phyloP scores from a whole-genome alignment of 495 filamentous ascomycete species.

The Parachaetomium inaequale region DNA sequence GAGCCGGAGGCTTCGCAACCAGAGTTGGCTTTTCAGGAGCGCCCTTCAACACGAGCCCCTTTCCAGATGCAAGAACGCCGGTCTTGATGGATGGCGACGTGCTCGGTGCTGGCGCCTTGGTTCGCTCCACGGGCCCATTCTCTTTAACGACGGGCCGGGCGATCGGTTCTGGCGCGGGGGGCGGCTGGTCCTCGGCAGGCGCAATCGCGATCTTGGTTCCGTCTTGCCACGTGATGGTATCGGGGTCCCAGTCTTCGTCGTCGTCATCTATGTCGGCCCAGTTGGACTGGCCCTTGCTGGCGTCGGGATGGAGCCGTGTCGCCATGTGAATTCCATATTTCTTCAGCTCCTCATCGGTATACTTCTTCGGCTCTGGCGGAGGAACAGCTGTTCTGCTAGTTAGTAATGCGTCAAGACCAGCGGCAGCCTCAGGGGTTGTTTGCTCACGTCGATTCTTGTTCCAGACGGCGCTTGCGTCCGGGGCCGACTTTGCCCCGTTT shows the following conservation, averaged over 20 bases:
- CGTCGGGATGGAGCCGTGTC: conserved; percentile 79
- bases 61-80: conserved; percentile 42
- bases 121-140: conserved; percentile 32
- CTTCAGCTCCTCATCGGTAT: conserved; percentile 96
- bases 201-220: conserved; percentile 87
- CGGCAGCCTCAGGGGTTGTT: neutral
- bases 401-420: conserved; percentile 1
- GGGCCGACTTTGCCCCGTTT: conserved; percentile 55
- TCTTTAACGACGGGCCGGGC: conserved; percentile 22
- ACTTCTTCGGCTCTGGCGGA: conserved; percentile 78
- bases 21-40: conserved; percentile 70
- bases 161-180: conserved; percentile 27
- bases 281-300: conserved; percentile 65
- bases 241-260: conserved; percentile 96
- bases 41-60: conserved; percentile 61
- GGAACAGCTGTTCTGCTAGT: conserved; percentile 56
- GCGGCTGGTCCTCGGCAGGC: conserved; percentile 50
- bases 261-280: conserved; percentile 99
- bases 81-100: conserved; percentile 41
- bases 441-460: conserved; percentile 88
- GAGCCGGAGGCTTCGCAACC: conserved; percentile 71
- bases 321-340: conserved; percentile 96
- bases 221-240: conserved; percentile 95
- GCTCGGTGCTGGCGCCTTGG: conserved; percentile 38
- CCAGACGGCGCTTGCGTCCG: conserved; percentile 79